phyloP scores from a whole-genome alignment of 1,284 basidiomycete genomes.

The Moesziomyces sp. region DNA sequence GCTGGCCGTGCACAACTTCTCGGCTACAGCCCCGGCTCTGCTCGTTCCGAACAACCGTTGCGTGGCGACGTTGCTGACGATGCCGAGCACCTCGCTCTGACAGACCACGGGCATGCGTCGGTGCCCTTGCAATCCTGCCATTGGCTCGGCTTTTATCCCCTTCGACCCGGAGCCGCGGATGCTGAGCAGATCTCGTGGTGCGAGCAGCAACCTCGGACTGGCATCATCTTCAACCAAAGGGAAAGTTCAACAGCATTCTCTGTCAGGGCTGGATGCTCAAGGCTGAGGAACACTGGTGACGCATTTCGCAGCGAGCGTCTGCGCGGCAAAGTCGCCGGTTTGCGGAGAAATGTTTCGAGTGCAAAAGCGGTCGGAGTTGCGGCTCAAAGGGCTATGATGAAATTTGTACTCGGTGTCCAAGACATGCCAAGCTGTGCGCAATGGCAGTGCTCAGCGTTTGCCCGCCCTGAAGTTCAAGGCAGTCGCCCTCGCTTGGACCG shows the following conservation, averaged over 20 bases:
- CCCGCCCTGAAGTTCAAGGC: neutral
- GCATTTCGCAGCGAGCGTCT: neutral
- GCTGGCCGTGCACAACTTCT: neutral
- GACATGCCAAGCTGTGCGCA: neutral
- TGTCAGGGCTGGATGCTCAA: too few species aligned
- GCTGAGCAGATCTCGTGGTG: too few species aligned
- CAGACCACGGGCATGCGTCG: neutral
- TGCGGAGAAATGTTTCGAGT: neutral
- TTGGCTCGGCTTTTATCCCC: neutral
- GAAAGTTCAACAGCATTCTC: too few species aligned
- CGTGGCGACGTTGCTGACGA: neutral
- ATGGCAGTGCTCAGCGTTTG: neutral
- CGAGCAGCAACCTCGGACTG: too few species aligned
- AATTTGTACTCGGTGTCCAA: neutral
- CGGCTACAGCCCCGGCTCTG: neutral
- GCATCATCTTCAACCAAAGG: too few species aligned
- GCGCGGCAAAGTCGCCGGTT: neutral
- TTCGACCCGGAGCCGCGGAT: neutral
- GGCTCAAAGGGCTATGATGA: neutral
- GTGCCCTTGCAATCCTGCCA: neutral
- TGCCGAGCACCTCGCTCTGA: neutral
- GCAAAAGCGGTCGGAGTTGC: neutral
- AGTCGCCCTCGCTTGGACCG: neutral
- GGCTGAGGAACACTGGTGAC: too few species aligned
- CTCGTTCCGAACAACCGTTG: neutral